Base-by-base conservation (phyloP, 1,284 basidiomycete species). In the Coniferiporia sulphurascens region DNA sequence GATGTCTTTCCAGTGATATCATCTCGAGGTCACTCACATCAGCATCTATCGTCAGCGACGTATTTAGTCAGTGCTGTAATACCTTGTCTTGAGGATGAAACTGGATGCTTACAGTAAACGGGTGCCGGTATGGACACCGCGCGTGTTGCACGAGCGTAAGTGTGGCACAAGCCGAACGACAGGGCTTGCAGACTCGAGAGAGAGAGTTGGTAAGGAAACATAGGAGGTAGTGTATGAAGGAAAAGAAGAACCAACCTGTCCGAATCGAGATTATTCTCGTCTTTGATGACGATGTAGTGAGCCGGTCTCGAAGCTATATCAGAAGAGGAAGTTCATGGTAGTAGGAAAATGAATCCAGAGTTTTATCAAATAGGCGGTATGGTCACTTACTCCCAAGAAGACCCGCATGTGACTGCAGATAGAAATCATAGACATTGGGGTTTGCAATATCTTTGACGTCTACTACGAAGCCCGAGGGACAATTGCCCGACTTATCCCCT, bases 381-480 rank as follows among this genome's bases (percentile, higher is more conserved):
- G 22, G 46, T 1, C 21, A 66, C 67, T 48, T 35, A 66, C 76
- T 87, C 13, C 72, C 72, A 13, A 71, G 65, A 1, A 74, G 49
- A 17, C 69, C 83, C 0, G 76, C 70, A 58, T 75, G 74, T 6
- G 67, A 68, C 51, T 72, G 70, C 1, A 71, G 62, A 55, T 72
- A 74, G 56, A 71, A 74, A 60, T 74, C 72, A 50, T 68, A 70
- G 22, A 69, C 64, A 45, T 64, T 58, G 3, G 67, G 67, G 46
- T 58, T 62, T 7, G 54, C 51, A 10, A 67, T 60, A 7, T 62
- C 62, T 38, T 48, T 59, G 45, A 64, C 56, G 43, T 76, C 73
- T 6, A 70, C 71, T 7, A 73, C 67, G 53, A 73, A 71, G 1
- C 69, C 70, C 44, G 72, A 62, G 8, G 60, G 65, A 36, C 72